Base-by-base conservation (phyloP, 2,329 filamentous ascomycete genomes). In the Onygenales sp. region DNA sequence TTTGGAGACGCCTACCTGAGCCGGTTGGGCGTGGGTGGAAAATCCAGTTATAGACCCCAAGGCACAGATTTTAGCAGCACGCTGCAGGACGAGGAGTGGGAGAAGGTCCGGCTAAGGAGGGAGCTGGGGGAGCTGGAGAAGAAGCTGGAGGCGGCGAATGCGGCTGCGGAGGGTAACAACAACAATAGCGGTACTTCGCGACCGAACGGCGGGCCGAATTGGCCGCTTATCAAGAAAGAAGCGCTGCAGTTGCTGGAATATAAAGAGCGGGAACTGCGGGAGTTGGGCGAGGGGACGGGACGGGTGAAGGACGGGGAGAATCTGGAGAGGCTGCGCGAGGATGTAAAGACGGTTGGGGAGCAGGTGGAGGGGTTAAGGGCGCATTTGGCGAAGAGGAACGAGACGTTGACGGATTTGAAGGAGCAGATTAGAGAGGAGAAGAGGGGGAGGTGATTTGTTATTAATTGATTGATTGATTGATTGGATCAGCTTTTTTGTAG, bases 1-100 rank as follows among this genome's bases (percentile, higher is more conserved):
- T 98, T 98, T 66, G 93, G 93, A 60, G 93, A 98, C 69, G 88
- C 95, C 59, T 98, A 97, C 72, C 81, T 98, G 54, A 94, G 88
- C 57, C 85, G 93, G 10, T 79, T 98, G 41, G 93, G 93, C 7
- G 78, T 84, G 5, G 82, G 83, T 17, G 82, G 83, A 51, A 86
- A 91, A 64, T 84, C 85, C 60, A 85, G 81, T 55, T 92, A 93
- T 72, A 85, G 87, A 66, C 82, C 87, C 7, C 77, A 85, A 42
- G 93, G 93, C 31, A 98, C 93, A 1, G 91, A 98, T 73, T 97
- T 97, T 68, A 86, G 84, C 55, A 79, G 81, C 39, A 86, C 88
- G 58, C 88, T 90, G 67, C 87, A 87, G 56, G 92, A 94, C 31
- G 83, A 84, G 64, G 93, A 98, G 68, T 97, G 93, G 90, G 93